phyloP scores from a whole-genome alignment of 305 asterid genomes.

The Fraxinus angustifolia region DNA sequence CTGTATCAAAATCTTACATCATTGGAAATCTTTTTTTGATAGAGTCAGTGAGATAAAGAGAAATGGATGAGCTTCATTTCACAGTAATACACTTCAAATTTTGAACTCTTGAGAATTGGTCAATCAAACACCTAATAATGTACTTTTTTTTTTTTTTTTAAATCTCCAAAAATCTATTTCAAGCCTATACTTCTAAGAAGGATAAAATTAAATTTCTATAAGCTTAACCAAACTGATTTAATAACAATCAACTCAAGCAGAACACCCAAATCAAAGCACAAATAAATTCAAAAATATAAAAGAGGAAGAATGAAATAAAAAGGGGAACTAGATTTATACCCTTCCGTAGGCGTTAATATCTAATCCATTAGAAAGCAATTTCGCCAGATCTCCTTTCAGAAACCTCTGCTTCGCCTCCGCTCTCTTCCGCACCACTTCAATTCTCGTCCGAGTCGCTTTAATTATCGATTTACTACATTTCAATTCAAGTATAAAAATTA shows the following conservation, averaged over 20 bases:
- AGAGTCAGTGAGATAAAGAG: not conserved
- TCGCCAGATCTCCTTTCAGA: slow-evolving; percentile 82
- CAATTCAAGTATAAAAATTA: not conserved
- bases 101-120: not conserved
- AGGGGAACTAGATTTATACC: slow-evolving; percentile 36
- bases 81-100: not conserved
- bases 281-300: not conserved
- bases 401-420: slow-evolving; percentile 91
- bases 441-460: slow-evolving; percentile 69
- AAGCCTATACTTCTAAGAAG: not conserved
- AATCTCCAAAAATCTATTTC: not conserved
- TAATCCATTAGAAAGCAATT: slow-evolving; percentile 84
- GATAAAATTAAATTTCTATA: not conserved
- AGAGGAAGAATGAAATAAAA: not conserved
- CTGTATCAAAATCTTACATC: not conserved
- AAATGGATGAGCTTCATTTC: not conserved
- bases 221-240: not conserved
- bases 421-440: slow-evolving; percentile 67
- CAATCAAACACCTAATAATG: not conserved
- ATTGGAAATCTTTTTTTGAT: not conserved
- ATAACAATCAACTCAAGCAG: not conserved
- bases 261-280: not conserved
- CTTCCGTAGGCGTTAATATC: slow-evolving; percentile 90
- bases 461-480: slow-evolving; percentile 65
- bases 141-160: too few relatives aligned